A percentile compares a stretch with the other conserved stretches of the same genome.
Conservation (phyloP, 441 rosid genomes). For the Iberis amara region DNA sequence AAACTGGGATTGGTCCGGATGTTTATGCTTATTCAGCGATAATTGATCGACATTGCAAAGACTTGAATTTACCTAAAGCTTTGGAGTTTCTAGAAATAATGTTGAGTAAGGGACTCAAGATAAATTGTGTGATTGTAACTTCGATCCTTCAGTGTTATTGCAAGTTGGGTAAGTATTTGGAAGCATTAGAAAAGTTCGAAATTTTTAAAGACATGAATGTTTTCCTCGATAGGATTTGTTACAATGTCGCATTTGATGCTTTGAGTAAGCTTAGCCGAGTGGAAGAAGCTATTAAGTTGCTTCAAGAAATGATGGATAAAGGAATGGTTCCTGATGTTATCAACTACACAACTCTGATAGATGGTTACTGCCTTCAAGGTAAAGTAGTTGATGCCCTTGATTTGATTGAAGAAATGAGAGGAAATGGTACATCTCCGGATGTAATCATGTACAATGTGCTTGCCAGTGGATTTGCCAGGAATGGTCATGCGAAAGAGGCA, state of each 20-base stretch:
- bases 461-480: slow-evolving; percentile 46
- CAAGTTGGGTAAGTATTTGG: slow-evolving; percentile 34
- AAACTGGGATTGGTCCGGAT: slow-evolving; percentile 42
- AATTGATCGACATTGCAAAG: slow-evolving; percentile 47
- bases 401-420: slow-evolving; percentile 48
- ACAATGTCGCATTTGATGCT: slow-evolving; percentile 48
- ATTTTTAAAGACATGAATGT: slow-evolving; percentile 35
- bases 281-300: slow-evolving; percentile 46
- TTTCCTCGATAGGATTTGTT: slow-evolving; percentile 50
- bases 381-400: slow-evolving; percentile 39
- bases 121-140: slow-evolving; percentile 50
- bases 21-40: slow-evolving; percentile 38
- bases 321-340: slow-evolving; percentile 44
- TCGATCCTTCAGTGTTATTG: slow-evolving; percentile 51
- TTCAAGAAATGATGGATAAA: slow-evolving; percentile 55
- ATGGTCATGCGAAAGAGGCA: slow-evolving; percentile 39
- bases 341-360: slow-evolving; percentile 62
- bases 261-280: slow-evolving; percentile 54
- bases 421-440: slow-evolving; percentile 45
- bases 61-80: slow-evolving; percentile 40
- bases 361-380: slow-evolving; percentile 53
- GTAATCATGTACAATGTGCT: slow-evolving; percentile 48
- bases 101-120: slow-evolving; percentile 44
- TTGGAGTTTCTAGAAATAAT: slow-evolving; percentile 38
- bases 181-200: slow-evolving; percentile 40